Conservation (phyloP, 176 grass and related monocot genomes). For the Bromus sterilis region DNA sequence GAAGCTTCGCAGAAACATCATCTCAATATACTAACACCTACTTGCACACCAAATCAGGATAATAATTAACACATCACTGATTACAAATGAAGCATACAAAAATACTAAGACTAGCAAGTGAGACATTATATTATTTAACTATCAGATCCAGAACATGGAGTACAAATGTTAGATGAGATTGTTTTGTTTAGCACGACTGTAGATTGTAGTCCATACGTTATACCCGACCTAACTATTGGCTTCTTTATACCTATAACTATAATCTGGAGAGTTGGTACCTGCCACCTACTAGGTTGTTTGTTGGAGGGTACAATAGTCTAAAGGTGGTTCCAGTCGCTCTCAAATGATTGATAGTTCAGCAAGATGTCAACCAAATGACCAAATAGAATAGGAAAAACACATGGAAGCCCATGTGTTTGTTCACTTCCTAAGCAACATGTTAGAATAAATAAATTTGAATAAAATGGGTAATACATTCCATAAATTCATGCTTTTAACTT, state of each 20-base stretch:
- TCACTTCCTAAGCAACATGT: conserved; percentile 12
- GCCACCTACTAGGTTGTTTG: conserved; percentile 28
- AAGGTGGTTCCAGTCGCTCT: conserved; percentile 34
- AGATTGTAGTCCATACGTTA: neutral
- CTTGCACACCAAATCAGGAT: neutral
- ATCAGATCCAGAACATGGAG: neutral
- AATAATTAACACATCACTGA: neutral
- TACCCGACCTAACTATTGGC: conserved; percentile 9
- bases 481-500: neutral
- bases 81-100: conserved; percentile 11
- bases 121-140: neutral
- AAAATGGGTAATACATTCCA: neutral
- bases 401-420: conserved; percentile 26
- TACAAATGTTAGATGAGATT: neutral
- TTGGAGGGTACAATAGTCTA: conserved; percentile 18
- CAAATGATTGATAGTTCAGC: conserved; percentile 26
- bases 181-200: conserved; percentile 5
- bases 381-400: conserved; percentile 27
- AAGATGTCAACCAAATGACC: neutral
- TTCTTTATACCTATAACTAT: conserved; percentile 10
- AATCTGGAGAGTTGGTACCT: conserved; percentile 29
- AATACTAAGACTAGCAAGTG: neutral
- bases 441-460: neutral
- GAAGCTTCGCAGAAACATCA: neutral
- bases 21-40: neutral